phyloP scores from a whole-genome alignment of 768 basidiomycete species.

The Collybia mongolica region DNA sequence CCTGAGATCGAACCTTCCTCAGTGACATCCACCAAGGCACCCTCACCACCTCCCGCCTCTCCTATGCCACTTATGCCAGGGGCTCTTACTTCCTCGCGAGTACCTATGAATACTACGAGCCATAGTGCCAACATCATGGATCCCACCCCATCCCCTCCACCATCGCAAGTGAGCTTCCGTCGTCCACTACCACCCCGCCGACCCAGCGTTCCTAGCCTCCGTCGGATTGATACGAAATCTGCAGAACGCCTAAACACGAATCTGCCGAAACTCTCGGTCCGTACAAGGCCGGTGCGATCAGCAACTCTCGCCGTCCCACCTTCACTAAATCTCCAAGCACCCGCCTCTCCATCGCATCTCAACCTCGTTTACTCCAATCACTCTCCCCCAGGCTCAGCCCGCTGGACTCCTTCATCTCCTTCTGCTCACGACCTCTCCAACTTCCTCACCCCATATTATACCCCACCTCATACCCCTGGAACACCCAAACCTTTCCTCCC shows the following conservation, averaged over 20 bases:
- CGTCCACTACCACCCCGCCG: slow-evolving; percentile 50
- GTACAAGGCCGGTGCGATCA: slow-evolving; percentile 56
- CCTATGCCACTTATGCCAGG: slow-evolving; percentile 61
- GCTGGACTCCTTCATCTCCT: slow-evolving; percentile 37
- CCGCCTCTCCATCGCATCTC: slow-evolving; percentile 59
- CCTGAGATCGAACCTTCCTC: slow-evolving; percentile 58
- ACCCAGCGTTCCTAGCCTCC: slow-evolving; percentile 63
- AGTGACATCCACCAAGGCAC: slow-evolving; percentile 28
- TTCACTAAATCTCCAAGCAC: slow-evolving; percentile 31
- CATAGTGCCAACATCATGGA: slow-evolving; percentile 31
- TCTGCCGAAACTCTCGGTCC: slow-evolving; percentile 60
- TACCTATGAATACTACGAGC: not conserved
- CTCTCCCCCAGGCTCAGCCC: slow-evolving; percentile 53
- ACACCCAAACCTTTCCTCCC: slow-evolving; percentile 44
- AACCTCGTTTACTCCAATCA: slow-evolving; percentile 59
- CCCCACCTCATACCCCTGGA: slow-evolving; percentile 52
- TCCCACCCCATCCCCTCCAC: slow-evolving; percentile 61
- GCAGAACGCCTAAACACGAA: slow-evolving; percentile 46
- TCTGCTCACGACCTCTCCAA: slow-evolving; percentile 30
- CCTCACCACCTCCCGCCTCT: slow-evolving; percentile 38
- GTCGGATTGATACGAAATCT: slow-evolving; percentile 60
- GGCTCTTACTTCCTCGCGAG: slow-evolving; percentile 31
- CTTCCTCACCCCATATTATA: slow-evolving; percentile 49
- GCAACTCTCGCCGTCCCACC: slow-evolving; percentile 58
- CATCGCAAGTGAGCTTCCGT: slow-evolving; percentile 58